Base-by-base conservation (phyloP, 441 rosid species). In the Syzygium malaccense region DNA sequence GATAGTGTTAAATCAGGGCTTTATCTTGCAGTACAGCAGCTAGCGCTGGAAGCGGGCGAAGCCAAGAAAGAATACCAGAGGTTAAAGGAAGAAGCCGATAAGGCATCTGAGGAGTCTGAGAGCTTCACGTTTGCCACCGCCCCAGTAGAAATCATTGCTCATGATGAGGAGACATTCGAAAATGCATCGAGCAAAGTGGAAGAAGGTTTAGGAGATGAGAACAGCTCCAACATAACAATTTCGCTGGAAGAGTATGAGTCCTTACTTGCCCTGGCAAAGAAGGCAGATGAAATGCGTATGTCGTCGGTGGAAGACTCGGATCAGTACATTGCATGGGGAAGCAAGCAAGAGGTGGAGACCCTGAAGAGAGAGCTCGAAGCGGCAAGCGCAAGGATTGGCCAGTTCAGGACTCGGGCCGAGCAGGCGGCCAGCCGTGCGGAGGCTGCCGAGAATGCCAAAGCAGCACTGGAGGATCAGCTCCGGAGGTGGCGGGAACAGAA, bases 401-500 rank as follows among this genome's bases (percentile, higher is more conserved):
- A 94, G 88, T 86, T 94, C 85, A 92, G 95, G 92, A 94, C 89
- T 11, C 85, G 95, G 49, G 89, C 93, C 28, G 94, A 93, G 85
- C 95, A 94, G 90, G 95, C 95, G 0, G 89, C 60, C 17, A 89
- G 94, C 11, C 91, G 96, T 33, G 97, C 95, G 0, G 94, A 94
- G 64, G 88, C 92, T 4, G 95, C 95, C 3, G 96, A 95, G 93
- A 92, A 18, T 90, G 96, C 94, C 11, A 94, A 93, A 87, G 51
- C 86, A 55, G 87, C 8, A 28, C 30, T 94, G 8, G 95, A 93
- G 88, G 93, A 91, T 54, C 94, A 91, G 92, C 88, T 93, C 58
- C 93, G 89, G 91, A 90, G 55, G 68, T 90, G 92, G 93, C 87
- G 64, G 89, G 93, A 93, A 45, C 92, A 87, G 87, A 95, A 89